phyloP scores from a whole-genome alignment of 1,139 yeast genomes.

The Yamadazyma membranifaciens region DNA sequence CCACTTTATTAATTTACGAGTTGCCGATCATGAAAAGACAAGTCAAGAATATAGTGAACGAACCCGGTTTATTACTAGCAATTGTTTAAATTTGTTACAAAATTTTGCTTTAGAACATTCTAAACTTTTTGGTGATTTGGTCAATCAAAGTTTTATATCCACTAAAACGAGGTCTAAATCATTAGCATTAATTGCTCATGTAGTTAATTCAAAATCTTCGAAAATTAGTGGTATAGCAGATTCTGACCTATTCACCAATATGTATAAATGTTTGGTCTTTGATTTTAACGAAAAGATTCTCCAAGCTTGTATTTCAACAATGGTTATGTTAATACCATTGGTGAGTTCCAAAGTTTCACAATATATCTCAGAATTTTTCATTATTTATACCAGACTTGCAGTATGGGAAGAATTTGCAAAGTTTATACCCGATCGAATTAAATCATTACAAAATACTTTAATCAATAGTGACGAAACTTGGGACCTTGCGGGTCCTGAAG shows the following conservation, averaged over 20 bases:
- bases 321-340: conserved; percentile 59
- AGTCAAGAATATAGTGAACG: conserved; percentile 46
- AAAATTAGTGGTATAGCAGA: conserved; percentile 31
- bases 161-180: conserved; percentile 33
- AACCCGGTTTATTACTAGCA: conserved; percentile 44
- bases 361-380: conserved; percentile 43
- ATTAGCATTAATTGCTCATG: conserved; percentile 31
- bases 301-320: conserved; percentile 38
- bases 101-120: conserved; percentile 40
- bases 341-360: conserved; percentile 34
- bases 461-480: conserved; percentile 12
- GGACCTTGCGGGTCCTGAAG: conserved; percentile 16
- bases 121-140: conserved; percentile 27
- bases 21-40: conserved; percentile 19
- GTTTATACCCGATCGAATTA: conserved; percentile 13
- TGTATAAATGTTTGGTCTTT: conserved; percentile 40
- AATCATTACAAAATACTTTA: conserved; percentile 10
- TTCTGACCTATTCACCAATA: conserved; percentile 38
- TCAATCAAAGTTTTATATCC: conserved; percentile 30
- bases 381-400: conserved; percentile 42
- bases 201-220: conserved; percentile 28
- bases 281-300: conserved; percentile 47
- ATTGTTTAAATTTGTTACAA: conserved; percentile 38
- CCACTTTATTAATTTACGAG: conserved; percentile 19
- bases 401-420: conserved; percentile 27